These are phyloP conservation scores for Batrachochytrium dendrobatidis DNA, from an alignment of 371 early-diverging fungal species.

Conservation along the genomic window DNA sequence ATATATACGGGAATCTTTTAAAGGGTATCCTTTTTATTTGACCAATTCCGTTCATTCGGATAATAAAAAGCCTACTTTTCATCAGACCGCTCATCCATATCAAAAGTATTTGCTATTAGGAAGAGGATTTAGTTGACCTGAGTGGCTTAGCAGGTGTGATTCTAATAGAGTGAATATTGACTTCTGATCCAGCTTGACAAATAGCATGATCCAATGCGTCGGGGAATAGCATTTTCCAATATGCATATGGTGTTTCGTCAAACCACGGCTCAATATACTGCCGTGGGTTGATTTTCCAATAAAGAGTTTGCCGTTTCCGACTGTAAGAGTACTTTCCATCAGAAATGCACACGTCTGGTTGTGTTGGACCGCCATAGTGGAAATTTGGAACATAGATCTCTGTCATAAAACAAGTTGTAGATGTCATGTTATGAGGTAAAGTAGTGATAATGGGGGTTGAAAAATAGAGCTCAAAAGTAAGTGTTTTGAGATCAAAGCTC, in stretches of 20 bases:
- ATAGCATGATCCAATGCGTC: neutral
- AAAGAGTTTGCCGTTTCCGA: conserved; percentile 56
- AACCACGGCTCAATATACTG: conserved; percentile 7
- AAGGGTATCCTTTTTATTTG: too few species aligned
- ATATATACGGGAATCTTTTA: too few species aligned
- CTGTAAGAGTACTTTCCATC: conserved; percentile 64
- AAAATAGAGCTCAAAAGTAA: conserved; percentile 39
- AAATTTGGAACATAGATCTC: conserved; percentile 67
- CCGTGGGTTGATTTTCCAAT: conserved; percentile 35
- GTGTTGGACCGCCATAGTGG: conserved; percentile 48
- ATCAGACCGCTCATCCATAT: too few species aligned
- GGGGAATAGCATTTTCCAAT: neutral
- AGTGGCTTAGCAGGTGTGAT: conserved; percentile 7
- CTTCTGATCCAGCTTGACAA: neutral
- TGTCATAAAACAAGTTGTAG: too few species aligned
- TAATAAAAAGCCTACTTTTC: too few species aligned
- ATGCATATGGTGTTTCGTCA: neutral
- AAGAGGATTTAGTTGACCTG: conserved; percentile 6
- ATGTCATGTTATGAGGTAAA: conserved; percentile 4
- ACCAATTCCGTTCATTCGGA: too few species aligned
- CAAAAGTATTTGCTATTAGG: too few species aligned
- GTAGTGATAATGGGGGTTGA: neutral
- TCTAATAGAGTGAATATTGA: neutral
- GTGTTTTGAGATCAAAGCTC: conserved; percentile 50
- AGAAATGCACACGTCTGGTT: conserved; percentile 45